Conservation (phyloP, 208 protist species). For the Naegleria fowleri region DNA sequence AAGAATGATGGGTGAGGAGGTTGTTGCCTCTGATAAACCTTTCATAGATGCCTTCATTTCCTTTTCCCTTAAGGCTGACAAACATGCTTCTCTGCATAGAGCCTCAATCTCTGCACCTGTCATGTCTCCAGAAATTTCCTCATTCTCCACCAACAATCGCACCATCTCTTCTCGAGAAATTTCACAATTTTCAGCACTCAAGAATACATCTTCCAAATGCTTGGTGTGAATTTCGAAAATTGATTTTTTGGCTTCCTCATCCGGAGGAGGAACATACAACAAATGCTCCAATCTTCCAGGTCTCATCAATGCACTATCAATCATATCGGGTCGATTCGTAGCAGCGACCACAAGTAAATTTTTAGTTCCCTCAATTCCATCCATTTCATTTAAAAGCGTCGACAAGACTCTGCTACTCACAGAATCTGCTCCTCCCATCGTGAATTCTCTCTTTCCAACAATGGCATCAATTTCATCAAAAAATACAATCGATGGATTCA, state of each 20-base stretch:
- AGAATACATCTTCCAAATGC: not conserved
- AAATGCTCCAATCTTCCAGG: slow-evolving; percentile 60
- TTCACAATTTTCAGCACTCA: not conserved
- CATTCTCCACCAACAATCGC: not conserved
- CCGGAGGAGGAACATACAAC: slow-evolving; percentile 8
- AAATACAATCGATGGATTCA: slow-evolving; percentile 80
- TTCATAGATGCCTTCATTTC: not conserved
- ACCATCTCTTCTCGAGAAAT: not conserved
- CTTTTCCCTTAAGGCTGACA: not conserved
- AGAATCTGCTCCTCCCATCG: not conserved
- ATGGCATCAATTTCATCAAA: slow-evolving; percentile 89
- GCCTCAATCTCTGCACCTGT: slow-evolving; percentile 23
- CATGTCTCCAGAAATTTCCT: not conserved
- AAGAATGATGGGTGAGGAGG: not conserved
- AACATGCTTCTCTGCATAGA: not conserved
- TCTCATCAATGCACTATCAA: slow-evolving; percentile 89
- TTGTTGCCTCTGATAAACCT: too few species aligned
- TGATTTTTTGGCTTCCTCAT: not conserved
- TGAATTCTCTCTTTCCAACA: slow-evolving; percentile 51
- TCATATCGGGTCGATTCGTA: slow-evolving; percentile 61
- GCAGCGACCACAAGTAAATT: slow-evolving; percentile 79
- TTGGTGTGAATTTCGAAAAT: slow-evolving; percentile 10
- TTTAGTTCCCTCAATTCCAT: slow-evolving; percentile 82
- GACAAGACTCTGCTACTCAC: slow-evolving; percentile 72
- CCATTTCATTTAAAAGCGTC: slow-evolving; percentile 93